Evolutionary conservation across 2,329 filamentous ascomycete genomes (phyloP), one percentile per base, ranked within the genome.

Genomic region (Botrytis porri): DNA sequence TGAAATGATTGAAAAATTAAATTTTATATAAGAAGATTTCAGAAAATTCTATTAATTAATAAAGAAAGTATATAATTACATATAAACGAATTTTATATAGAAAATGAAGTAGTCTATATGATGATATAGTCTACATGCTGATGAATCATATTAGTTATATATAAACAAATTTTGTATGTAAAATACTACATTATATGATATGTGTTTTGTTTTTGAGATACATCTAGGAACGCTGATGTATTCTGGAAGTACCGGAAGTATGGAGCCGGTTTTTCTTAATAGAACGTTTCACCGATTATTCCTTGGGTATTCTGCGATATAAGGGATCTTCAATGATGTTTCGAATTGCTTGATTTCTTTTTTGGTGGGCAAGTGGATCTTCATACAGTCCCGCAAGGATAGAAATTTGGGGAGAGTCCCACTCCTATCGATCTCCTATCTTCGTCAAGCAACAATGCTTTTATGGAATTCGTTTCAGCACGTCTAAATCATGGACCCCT

Each of bases 291-390:
- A n/a, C 1, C 16, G 22, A 66, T 66, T 37, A 18, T 8, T 14
- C 25, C 32, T 66, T 66, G 32, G 63, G 22, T 65, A 51, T 66
- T 22, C 1, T 66, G 45, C 43, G 43, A 51, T 37, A 39, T 37
- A 25, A 66, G 14, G 61, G 18, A n/a, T 29, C 20, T 41, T 41
- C 61, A 29, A 8, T 43, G 63, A 51, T 51, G 16, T 45, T 37
- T 66, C 43, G 43, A 66, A 66, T 39, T 66, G 45, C 63, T 66
- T 39, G 43, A 51, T 66, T 66, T 51, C 25, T 37, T 32, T 66
- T 51, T 51, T 25, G 45, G 25, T 51, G 41, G 63, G 22, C 25
- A 39, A n/a, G 63, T 32, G 22, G 45, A 39, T 51, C 32, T 35
- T 57, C 43, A 51, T 9, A 35, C 32, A 16, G 32, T 18, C 32